Percentiles rank a stretch among this genome's conserved stretches.
These are phyloP conservation scores for Solanum clarkiae DNA, from an alignment of 257 asterid species.

Conservation along the genomic window DNA sequence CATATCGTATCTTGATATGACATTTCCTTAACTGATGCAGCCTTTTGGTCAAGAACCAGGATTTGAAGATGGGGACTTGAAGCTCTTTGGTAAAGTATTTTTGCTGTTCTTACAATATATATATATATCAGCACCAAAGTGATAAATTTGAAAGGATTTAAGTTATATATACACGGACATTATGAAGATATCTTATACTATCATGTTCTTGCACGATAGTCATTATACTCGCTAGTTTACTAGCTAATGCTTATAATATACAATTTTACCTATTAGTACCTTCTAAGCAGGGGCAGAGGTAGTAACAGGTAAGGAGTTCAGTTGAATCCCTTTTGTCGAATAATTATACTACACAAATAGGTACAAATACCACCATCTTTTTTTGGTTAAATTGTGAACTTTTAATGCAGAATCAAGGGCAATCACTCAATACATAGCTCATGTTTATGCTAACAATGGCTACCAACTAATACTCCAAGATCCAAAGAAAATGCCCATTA, in stretches of 20 bases:
- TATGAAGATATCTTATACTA: background rate
- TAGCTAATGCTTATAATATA: background rate
- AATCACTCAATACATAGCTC: constrained; percentile 29
- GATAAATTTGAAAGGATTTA: background rate
- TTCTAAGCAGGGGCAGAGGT: background rate
- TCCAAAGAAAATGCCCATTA: constrained; percentile 26
- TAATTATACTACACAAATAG: background rate
- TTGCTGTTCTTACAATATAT: background rate
- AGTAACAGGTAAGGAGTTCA: background rate
- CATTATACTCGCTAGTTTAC: background rate
- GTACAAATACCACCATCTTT: background rate
- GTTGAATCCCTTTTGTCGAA: background rate
- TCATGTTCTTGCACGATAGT: background rate
- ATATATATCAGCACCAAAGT: background rate
- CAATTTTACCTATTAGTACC: background rate
- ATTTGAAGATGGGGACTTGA: constrained; percentile 35
- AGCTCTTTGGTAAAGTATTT: constrained; percentile 24
- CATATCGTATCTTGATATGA: background rate
- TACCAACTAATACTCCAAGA: constrained; percentile 20
- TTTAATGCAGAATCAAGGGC: constrained; percentile 64
- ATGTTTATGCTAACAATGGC: constrained; percentile 37
- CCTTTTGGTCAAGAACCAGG: constrained; percentile 44
- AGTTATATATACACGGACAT: background rate
- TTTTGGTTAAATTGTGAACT: background rate
- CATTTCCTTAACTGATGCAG: background rate